A percentile compares a stretch with the other conserved stretches of the same genome.
Conservation (phyloP, 202 grass and related monocot species). For the Musa balbisiana region DNA sequence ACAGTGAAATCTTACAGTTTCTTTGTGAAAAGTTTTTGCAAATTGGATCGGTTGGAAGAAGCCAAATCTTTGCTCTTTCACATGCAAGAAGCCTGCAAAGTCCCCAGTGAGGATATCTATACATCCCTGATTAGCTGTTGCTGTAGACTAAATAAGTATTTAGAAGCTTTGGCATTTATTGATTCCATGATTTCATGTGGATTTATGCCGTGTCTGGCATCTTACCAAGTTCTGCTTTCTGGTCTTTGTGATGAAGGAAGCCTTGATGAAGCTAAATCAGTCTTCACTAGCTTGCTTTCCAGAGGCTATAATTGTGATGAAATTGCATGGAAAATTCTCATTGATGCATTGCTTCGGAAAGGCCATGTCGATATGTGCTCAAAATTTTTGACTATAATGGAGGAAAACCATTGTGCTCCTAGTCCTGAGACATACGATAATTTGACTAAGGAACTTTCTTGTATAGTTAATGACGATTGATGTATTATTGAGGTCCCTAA, state of each 20-base stretch:
- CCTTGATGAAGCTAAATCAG: constrained; percentile 43
- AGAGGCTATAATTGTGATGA: constrained; percentile 78
- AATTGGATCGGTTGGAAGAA: constrained; percentile 62
- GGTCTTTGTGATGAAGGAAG: constrained; percentile 59
- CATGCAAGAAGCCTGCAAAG: constrained; percentile 45
- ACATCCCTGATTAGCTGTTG: constrained; percentile 61
- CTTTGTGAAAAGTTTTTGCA: constrained; percentile 59
- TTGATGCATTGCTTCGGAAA: constrained; percentile 59
- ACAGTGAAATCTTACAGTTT: constrained; percentile 37
- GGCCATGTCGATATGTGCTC: constrained; percentile 49
- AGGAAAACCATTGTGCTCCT: constrained; percentile 40
- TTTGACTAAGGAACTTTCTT: constrained; percentile 32
- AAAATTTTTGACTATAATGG: constrained; percentile 54
- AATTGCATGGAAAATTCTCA: constrained; percentile 78
- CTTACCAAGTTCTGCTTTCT: constrained; percentile 67
- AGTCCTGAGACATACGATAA: constrained; percentile 39
- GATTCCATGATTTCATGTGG: constrained; percentile 61
- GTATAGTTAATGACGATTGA: background rate
- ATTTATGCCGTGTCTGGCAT: constrained; percentile 56
- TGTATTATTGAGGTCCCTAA: background rate
- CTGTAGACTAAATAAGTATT: constrained; percentile 51
- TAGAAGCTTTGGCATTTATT: constrained; percentile 67
- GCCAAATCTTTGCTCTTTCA: constrained; percentile 44
- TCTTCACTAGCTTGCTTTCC: constrained; percentile 53
- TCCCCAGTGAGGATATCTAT: constrained; percentile 58